Conservation (phyloP, 371 early-diverging fungal genomes). For the Dinochytrium kinnereticum region DNA sequence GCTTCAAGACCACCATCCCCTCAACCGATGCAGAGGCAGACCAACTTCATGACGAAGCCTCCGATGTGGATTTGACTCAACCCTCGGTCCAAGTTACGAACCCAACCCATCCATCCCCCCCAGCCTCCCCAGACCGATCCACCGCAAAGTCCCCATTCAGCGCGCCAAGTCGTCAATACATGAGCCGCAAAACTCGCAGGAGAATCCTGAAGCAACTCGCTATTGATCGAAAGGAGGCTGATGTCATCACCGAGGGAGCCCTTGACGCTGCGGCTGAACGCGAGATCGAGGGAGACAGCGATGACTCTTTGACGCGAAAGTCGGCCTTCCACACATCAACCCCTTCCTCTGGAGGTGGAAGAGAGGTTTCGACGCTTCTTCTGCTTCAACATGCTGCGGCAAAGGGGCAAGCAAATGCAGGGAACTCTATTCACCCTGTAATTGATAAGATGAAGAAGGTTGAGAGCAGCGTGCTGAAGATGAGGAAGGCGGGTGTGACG, state of each 20-base stretch:
- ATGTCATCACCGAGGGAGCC: neutral
- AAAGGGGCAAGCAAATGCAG: neutral
- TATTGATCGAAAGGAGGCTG: neutral
- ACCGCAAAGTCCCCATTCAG: neutral
- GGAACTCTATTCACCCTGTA: neutral
- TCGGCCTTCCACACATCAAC: neutral
- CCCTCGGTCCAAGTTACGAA: neutral
- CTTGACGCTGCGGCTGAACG: neutral
- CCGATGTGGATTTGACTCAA: neutral
- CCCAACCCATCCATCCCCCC: neutral
- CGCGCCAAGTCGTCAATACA: neutral
- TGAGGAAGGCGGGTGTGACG: neutral
- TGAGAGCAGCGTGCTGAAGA: too few species aligned
- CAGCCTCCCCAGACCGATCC: neutral
- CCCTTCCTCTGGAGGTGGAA: neutral
- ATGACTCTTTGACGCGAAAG: neutral
- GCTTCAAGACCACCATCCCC: neutral
- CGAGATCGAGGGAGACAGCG: neutral
- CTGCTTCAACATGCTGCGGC: slow-evolving; percentile 12
- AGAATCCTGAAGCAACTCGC: slow-evolving; percentile 6
- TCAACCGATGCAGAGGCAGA: neutral
- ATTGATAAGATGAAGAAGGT: slow-evolving; percentile 7
- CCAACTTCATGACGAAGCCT: neutral
- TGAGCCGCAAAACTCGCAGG: slow-evolving; percentile 4
- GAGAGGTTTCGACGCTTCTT: neutral